Conservation (phyloP, 352 stramenopile species). For the Globisporangium rhizosaccharum region DNA sequence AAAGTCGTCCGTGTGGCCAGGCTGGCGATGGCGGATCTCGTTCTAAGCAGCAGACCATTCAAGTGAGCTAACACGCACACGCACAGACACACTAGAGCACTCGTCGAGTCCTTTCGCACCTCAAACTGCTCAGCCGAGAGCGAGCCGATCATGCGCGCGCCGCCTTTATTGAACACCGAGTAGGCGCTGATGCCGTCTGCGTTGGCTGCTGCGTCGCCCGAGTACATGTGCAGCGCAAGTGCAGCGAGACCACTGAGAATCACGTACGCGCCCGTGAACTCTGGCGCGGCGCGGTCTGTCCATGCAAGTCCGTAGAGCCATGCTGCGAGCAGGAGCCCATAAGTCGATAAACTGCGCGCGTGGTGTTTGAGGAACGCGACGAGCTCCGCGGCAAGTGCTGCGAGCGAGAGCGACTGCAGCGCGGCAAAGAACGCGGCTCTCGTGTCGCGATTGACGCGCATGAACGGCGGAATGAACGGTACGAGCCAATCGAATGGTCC, state of each 20-base stretch:
- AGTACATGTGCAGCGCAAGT: constrained; percentile 36
- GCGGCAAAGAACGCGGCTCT: constrained; percentile 37
- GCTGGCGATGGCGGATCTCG: constrained; percentile 61
- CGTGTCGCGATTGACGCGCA: constrained; percentile 77
- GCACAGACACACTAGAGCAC: neutral
- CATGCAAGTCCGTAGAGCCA: constrained; percentile 48
- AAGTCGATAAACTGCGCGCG: constrained; percentile 18
- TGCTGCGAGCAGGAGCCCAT: constrained; percentile 13
- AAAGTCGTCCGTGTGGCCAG: neutral
- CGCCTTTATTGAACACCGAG: constrained; percentile 74
- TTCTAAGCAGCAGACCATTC: constrained; percentile 28
- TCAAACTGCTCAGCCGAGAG: constrained; percentile 83
- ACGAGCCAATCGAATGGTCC: constrained; percentile 65
- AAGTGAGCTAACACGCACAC: neutral
- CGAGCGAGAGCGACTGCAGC: constrained; percentile 22
- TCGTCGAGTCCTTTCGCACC: constrained; percentile 18
- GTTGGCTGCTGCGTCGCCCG: constrained; percentile 6
- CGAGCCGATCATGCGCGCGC: constrained; percentile 67
- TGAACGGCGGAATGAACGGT: constrained; percentile 75
- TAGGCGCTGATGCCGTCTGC: constrained; percentile 59
- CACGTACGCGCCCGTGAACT: constrained; percentile 62
- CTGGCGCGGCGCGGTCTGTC: constrained; percentile 34
- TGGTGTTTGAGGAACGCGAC: constrained; percentile 17
- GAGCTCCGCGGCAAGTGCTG: constrained; percentile 12
- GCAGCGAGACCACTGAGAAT: constrained; percentile 46